Evolutionary conservation across 2,329 filamentous ascomycete genomes (phyloP), one percentile per base, ranked within the genome.

Genomic region (Penicillium concentricum): DNA sequence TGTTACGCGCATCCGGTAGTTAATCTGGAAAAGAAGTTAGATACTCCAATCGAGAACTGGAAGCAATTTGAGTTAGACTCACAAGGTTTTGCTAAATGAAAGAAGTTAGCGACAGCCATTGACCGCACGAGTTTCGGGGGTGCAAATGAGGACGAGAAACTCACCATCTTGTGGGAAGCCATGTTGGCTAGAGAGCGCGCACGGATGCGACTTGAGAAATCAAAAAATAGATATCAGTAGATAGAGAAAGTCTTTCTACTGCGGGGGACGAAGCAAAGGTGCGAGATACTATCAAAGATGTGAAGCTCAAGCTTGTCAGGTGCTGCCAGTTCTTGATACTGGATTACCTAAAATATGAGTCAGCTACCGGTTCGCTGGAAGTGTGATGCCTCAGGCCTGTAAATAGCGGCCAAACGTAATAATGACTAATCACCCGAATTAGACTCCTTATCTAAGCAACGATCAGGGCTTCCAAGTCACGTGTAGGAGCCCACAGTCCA

Each of bases 1-100:
- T 55, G 92, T 97, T 64, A 97, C 89, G 74, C 93, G 89, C 92
- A 99, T 97, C 78, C 93, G 91, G 83, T 96, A 97, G 82, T 99
- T 97, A 84, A 99, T 96, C 94, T 97, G 54, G 24, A 38, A 51
- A 12, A 57, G 6, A 51, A 9, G 91, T 97, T 67, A 72, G 65
- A 58, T 18, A 45, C 30, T 44, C 12, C 6, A 41, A 51, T 30
- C 42, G 26, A 38, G 8, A 12, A 42, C 20, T 13, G 15, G 5
- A 26, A 38, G 6, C 43, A 1, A 26, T 15, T 24, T 39, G 10
- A 28, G 12, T 10, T 18, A 12, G 58, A 78, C 83, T 79, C 81
- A 87, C 84, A 73, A 86, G 80, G 73, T 86, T 86, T 84, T 84
- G 81, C 85, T 87, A 77, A 54, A 74, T 47, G 51, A 46, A 30